These are phyloP conservation scores for Phytophthora pini DNA, from an alignment of 352 stramenopile species.

Conservation along the genomic window DNA sequence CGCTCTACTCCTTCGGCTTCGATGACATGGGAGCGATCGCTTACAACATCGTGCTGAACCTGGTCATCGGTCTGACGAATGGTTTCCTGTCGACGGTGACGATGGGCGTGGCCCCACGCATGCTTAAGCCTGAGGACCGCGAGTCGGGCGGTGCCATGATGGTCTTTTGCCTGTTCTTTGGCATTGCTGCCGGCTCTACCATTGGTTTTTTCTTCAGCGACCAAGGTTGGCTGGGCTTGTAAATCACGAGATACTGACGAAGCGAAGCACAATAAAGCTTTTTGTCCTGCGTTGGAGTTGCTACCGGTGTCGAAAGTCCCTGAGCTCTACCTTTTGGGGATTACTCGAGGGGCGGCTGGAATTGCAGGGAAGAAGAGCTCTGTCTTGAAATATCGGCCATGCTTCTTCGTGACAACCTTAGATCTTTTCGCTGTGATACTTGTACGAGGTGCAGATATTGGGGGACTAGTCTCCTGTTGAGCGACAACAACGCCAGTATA, in stretches of 20 bases:
- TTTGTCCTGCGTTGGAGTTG: neutral
- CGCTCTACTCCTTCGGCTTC: constrained; percentile 59
- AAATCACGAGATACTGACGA: constrained; percentile 1
- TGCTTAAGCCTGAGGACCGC: constrained; percentile 62
- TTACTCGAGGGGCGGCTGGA: constrained; percentile 8
- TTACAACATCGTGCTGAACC: constrained; percentile 58
- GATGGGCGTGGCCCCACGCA: constrained; percentile 59
- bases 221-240: constrained; percentile 55
- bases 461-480: constrained; percentile 14
- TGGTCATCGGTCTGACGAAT: constrained; percentile 58
- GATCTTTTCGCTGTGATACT: constrained; percentile 10
- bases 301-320: neutral
- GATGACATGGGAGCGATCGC: constrained; percentile 31
- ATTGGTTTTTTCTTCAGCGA: constrained; percentile 58
- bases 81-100: constrained; percentile 71
- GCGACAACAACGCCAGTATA: constrained; percentile 39
- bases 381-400: constrained; percentile 42
- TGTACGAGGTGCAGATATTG: constrained; percentile 2
- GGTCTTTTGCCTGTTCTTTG: too few species aligned
- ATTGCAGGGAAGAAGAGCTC: constrained; percentile 42
- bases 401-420: constrained; percentile 35
- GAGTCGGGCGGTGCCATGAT: constrained; percentile 66
- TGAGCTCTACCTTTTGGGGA: constrained; percentile 12
- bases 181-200: too few species aligned
- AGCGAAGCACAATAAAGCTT: constrained; percentile 2